Percentiles rank a stretch among this genome's conserved stretches.
Conservation (phyloP, 768 basidiomycete species). For the Kwoniella newhampshirensis region DNA sequence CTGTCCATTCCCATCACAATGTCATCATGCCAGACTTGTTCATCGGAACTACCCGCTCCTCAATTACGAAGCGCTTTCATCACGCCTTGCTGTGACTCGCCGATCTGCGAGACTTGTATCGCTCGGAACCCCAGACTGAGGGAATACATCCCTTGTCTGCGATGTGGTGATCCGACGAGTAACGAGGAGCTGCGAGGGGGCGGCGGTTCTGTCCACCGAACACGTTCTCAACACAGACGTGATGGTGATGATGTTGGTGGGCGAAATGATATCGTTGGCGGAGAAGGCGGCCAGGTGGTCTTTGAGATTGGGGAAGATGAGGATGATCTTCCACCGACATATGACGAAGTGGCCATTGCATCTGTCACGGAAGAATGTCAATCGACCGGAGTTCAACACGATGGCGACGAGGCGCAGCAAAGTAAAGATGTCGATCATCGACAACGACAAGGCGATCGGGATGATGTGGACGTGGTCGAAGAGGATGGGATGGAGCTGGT, state of each 20-base stretch:
- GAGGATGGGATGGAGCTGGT: slow-evolving; percentile 27
- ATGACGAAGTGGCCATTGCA: slow-evolving; percentile 9
- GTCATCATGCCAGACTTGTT: slow-evolving; percentile 39
- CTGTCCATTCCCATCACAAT: background rate
- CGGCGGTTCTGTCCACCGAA: background rate
- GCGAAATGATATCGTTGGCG: slow-evolving; percentile 4
- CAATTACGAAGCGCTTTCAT: slow-evolving; percentile 17
- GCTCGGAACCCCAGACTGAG: slow-evolving; percentile 42
- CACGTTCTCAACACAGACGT: background rate
- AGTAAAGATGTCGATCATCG: background rate
- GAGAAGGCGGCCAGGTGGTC: slow-evolving; percentile 19
- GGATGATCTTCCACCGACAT: slow-evolving; percentile 31
- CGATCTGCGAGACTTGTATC: slow-evolving; percentile 46
- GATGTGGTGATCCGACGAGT: slow-evolving; percentile 41
- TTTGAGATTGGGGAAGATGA: slow-evolving; percentile 42
- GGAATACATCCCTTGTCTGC: slow-evolving; percentile 46
- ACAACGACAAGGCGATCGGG: background rate
- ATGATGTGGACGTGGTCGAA: slow-evolving; percentile 9
- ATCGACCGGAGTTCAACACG: background rate
- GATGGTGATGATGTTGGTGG: slow-evolving; percentile 3
- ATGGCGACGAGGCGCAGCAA: background rate
- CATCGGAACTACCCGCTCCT: slow-evolving; percentile 22
- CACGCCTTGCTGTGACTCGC: slow-evolving; percentile 45
- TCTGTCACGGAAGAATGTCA: no score
- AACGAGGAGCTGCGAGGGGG: slow-evolving; percentile 15